These are phyloP conservation scores for Dactylis glomerata DNA, from an alignment of 176 grass and related monocot genomes.

Conservation along the genomic window DNA sequence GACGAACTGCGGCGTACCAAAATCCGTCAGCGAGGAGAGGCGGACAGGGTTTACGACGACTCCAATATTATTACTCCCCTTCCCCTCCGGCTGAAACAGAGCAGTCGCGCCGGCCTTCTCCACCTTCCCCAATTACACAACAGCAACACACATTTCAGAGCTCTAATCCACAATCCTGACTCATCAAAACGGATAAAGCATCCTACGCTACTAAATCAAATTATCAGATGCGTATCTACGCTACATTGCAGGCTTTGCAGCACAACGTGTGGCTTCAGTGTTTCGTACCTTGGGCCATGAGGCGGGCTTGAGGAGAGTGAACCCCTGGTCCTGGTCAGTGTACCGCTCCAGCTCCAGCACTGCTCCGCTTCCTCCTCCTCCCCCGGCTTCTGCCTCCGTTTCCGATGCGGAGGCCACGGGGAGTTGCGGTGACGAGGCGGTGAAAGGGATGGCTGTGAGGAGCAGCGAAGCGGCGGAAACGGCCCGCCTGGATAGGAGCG, in stretches of 20 bases:
- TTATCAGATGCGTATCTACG: neutral
- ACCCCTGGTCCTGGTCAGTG: constrained; percentile 58
- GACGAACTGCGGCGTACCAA: constrained; percentile 80
- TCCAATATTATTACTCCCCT: constrained; percentile 84
- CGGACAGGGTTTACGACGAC: constrained; percentile 84
- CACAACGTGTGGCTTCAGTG: neutral
- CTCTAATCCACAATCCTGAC: neutral
- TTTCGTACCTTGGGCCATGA: constrained; percentile 73
- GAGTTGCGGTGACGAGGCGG: constrained; percentile 23
- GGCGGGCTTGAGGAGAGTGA: constrained; percentile 68
- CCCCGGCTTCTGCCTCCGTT: neutral
- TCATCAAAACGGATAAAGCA: neutral
- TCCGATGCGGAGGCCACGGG: constrained; percentile 28
- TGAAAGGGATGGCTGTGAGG: constrained; percentile 37
- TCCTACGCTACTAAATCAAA: neutral
- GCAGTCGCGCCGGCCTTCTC: constrained; percentile 86
- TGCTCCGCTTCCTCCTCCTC: neutral
- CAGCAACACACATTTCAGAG: neutral
- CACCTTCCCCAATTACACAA: constrained; percentile 52
- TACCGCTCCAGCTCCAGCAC: constrained; percentile 53
- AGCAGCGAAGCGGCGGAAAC: constrained; percentile 32
- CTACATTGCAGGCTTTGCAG: neutral
- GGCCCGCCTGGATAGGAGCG: constrained; percentile 28
- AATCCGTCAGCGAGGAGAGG: constrained; percentile 70
- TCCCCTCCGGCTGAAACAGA: constrained; percentile 64